Percentiles rank a stretch among this genome's conserved stretches.
phyloP scores from a whole-genome alignment of 768 basidiomycete genomes.

The Boletus eberwhitei region DNA sequence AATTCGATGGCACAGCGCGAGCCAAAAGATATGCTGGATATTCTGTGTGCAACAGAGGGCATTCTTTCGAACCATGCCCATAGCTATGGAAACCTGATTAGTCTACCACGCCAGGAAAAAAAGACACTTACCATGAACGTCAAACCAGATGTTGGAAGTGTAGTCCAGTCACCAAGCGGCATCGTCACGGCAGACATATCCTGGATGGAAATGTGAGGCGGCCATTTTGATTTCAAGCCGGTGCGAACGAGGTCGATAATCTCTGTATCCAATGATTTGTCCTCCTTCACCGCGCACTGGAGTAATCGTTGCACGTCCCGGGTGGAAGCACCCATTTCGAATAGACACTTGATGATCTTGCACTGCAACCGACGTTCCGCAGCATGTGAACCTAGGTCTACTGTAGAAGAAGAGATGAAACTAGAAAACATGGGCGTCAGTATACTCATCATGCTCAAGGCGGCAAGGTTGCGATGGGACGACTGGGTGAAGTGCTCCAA shows the following conservation, averaged over 20 bases:
- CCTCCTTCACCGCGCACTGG: slow-evolving; percentile 47
- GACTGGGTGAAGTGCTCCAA: slow-evolving; percentile 58
- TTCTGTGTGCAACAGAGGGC: slow-evolving; percentile 31
- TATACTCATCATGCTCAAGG: slow-evolving; percentile 59
- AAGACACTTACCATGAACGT: slow-evolving; percentile 59
- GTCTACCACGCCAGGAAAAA: background rate
- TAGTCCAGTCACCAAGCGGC: slow-evolving; percentile 45
- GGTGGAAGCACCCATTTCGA: slow-evolving; percentile 73
- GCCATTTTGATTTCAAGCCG: slow-evolving; percentile 74
- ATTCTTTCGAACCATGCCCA: slow-evolving; percentile 50
- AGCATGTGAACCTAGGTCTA: slow-evolving; percentile 6
- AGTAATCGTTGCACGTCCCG: slow-evolving; percentile 64
- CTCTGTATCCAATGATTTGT: slow-evolving; percentile 55
- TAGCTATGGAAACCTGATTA: slow-evolving; percentile 27
- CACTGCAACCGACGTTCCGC: slow-evolving; percentile 53
- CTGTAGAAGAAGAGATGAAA: slow-evolving; percentile 21
- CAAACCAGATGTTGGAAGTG: slow-evolving; percentile 60
- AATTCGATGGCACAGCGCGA: slow-evolving; percentile 40
- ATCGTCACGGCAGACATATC: slow-evolving; percentile 50
- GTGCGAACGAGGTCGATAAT: slow-evolving; percentile 67
- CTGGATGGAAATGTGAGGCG: slow-evolving; percentile 72
- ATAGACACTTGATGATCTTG: slow-evolving; percentile 61
- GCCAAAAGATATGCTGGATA: slow-evolving; percentile 38
- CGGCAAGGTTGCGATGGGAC: slow-evolving; percentile 68
- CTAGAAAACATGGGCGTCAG: slow-evolving; percentile 45